Evolutionary conservation across 2,329 filamentous ascomycete genomes (phyloP), one percentile per base, ranked within the genome.

Genomic region (Pseudocercospora ulei): DNA sequence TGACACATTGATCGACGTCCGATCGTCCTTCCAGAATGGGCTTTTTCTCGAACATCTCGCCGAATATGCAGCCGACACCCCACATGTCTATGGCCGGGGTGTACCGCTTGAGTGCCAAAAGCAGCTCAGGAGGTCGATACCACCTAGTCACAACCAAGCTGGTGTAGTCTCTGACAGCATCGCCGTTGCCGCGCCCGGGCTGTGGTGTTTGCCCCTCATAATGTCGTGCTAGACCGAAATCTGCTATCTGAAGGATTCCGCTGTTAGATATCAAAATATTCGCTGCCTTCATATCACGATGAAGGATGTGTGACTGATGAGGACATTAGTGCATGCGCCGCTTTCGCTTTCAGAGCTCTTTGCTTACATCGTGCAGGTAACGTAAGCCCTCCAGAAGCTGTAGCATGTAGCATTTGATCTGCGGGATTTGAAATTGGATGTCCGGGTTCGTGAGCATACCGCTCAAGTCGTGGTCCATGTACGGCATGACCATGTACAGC

Each of bases 391-490:
- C 80, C 35, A 98, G 74, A 18, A 98, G 72, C 61, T 98, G 90
- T 43, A 90, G 68, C 75, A 98, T 79, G 63, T 98, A 98, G 66
- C 90, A 98, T 63, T 98, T 98, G 63, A 96, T 93, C 60, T 96
- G 87, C 3, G 84, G 73, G 56, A 87, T 80, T 33, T 81, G 82
- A 56, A 98, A 88, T 25, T 75, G 74, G 24, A 98, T 87, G 4
- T 80, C 78, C 6, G 88, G 88, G 55, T 98, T 98, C 61, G 96
- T 90, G 54, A 98, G 77, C 18, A 98, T 75, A 28, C 90, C 90
- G 5, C 88, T 93, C n/a, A 98, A 73, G 64, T 98, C 90, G 64
- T 98, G 90, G 54, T 96, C 87, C 86, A 96, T 95, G 62, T 98
- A 98, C 4, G 88, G 90, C 28, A 80, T 95, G 35, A 93, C 88